phyloP scores from a whole-genome alignment of 495 filamentous ascomycete genomes.

The Xylaria acuta region DNA sequence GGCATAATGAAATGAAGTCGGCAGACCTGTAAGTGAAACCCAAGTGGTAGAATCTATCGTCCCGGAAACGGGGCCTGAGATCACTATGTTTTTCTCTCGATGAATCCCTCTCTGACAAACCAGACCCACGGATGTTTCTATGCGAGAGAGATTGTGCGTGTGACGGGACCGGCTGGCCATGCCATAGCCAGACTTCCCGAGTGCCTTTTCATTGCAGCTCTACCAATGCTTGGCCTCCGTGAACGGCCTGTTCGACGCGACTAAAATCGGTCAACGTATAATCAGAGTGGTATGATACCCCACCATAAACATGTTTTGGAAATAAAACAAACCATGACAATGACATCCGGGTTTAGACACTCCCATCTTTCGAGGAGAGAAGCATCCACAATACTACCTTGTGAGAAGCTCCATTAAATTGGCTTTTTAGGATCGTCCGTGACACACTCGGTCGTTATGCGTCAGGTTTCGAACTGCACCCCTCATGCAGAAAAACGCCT shows the following conservation, averaged over 20 bases:
- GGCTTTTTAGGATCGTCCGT: constrained; percentile 5
- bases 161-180: constrained; percentile 15
- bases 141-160: constrained; percentile 1
- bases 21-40: not conserved
- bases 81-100: not conserved
- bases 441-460: constrained; percentile 9
- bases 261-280: not conserved
- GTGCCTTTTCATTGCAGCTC: constrained; percentile 7
- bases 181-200: constrained; percentile 12
- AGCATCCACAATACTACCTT: not conserved
- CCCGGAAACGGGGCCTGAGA: not conserved
- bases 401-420: not conserved
- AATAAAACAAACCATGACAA: constrained; percentile 3
- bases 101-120: not conserved
- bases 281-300: constrained; percentile 21
- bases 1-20: not conserved
- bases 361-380: not conserved
- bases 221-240: constrained; percentile 17
- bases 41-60: not conserved
- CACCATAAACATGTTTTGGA: constrained; percentile 11
- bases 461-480: constrained; percentile 3
- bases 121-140: constrained; percentile 12
- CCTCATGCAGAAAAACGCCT: constrained; percentile 17
- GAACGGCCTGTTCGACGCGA: constrained; percentile 7
- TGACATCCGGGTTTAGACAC: not conserved